Percentiles rank a stretch among this genome's conserved stretches.
phyloP scores from a whole-genome alignment of 139 green algal genomes.

The Tetraselmis striata region DNA sequence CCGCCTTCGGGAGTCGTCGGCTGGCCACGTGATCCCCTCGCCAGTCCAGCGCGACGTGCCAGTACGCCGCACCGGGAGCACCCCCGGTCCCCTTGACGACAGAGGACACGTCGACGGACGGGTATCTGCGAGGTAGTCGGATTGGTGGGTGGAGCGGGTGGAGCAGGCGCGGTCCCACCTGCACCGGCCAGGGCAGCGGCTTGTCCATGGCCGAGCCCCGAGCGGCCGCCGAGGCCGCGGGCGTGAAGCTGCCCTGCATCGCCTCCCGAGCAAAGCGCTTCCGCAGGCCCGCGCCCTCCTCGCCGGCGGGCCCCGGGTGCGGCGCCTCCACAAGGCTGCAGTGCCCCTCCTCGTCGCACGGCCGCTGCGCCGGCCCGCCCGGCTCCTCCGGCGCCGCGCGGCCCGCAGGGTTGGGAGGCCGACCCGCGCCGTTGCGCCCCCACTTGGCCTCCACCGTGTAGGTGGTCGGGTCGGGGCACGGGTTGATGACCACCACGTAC shows the following conservation, averaged over 20 bases:
- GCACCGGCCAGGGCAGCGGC: background rate
- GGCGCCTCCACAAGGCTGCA: too few species aligned
- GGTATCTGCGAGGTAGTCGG: too few species aligned
- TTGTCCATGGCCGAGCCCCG: background rate
- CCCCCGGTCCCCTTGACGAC: too few species aligned
- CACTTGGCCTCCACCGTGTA: background rate
- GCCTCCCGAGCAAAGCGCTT: background rate
- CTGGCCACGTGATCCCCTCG: too few species aligned
- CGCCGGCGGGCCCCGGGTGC: too few species aligned
- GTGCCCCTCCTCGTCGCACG: background rate
- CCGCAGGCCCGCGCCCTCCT: background rate
- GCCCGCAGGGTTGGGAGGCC: background rate
- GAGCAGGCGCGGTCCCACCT: background rate
- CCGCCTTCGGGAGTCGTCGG: too few species aligned
- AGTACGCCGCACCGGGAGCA: too few species aligned
- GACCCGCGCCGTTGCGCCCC: background rate
- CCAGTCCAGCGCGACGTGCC: too few species aligned
- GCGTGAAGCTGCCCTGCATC: background rate
- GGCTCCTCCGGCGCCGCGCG: background rate
- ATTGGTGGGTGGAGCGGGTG: too few species aligned
- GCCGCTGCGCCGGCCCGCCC: too few species aligned
- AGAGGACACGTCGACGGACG: too few species aligned
- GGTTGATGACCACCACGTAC: background rate
- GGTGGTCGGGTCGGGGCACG: background rate
- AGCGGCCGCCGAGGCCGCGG: too few species aligned